These are phyloP conservation scores for Selaginella tamariscina DNA, from an alignment of 75 land plant species.

Conservation along the genomic window DNA sequence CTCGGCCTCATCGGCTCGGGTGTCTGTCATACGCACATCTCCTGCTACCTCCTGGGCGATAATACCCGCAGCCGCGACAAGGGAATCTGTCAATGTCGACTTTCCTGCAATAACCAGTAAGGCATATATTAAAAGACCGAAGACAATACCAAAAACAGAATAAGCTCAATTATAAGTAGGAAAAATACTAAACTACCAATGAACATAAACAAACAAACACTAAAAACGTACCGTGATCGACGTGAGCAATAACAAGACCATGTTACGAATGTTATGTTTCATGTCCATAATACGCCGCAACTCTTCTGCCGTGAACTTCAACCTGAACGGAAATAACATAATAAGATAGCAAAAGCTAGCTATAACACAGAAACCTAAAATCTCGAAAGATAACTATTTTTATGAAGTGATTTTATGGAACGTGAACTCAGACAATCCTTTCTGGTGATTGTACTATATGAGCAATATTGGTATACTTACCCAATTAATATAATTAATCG, in stretches of 20 bases:
- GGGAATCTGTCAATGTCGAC: conserved; percentile 28
- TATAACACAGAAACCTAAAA: no score
- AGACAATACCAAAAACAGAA: neutral
- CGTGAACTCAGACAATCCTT: no score
- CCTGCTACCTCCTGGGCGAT: conserved; percentile 65
- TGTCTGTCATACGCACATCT: conserved; percentile 72
- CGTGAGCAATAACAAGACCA: conserved; percentile 89
- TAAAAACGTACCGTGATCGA: conserved; percentile 51
- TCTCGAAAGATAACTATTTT: no score
- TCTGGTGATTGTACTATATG: no score
- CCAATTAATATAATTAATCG: no score
- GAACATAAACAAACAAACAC: no score
- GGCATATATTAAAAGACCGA: neutral
- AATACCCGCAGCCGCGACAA: conserved; percentile 76
- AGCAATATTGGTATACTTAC: no score
- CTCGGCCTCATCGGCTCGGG: conserved; percentile 45
- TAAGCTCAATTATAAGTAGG: neutral
- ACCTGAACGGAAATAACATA: conserved; percentile 50
- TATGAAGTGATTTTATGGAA: no score
- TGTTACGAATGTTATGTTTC: conserved; percentile 65
- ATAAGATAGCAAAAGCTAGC: no score
- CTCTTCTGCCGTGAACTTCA: conserved; percentile 80
- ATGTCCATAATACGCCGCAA: conserved; percentile 67
- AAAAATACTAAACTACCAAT: no score
- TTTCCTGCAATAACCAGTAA: conserved; percentile 14